Percentiles rank a stretch among this genome's conserved stretches.
Conservation (phyloP, 371 early-diverging fungal species). For the Mucor saturninus region DNA sequence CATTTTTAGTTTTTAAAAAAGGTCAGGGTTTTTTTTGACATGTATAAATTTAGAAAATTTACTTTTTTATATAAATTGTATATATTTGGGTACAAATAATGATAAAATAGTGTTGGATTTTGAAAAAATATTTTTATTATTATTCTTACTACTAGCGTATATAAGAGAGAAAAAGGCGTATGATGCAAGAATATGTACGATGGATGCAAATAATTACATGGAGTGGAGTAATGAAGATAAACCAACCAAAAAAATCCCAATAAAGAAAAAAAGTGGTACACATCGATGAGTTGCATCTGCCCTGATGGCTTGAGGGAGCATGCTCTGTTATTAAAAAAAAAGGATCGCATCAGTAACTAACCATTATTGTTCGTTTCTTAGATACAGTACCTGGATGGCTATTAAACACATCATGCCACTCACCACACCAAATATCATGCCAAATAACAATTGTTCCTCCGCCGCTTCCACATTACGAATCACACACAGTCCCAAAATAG, state of each 20-base stretch:
- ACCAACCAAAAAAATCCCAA: slow-evolving; percentile 56
- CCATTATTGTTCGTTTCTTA: slow-evolving; percentile 8
- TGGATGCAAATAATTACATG: slow-evolving; percentile 19
- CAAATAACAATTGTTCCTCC: slow-evolving; percentile 54
- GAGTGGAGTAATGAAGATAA: slow-evolving; percentile 41
- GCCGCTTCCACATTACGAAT: slow-evolving; percentile 43
- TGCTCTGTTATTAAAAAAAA: slow-evolving; percentile 31
- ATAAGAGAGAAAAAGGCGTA: neutral
- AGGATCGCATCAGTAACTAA: neutral
- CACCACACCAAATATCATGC: slow-evolving; percentile 58
- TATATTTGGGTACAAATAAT: slow-evolving; percentile 6
- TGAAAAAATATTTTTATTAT: too few relatives aligned
- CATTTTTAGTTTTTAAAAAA: neutral
- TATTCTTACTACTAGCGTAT: neutral
- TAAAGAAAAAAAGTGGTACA: slow-evolving; percentile 56
- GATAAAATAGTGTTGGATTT: neutral
- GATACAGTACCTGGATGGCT: slow-evolving; percentile 41
- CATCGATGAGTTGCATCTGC: slow-evolving; percentile 44
- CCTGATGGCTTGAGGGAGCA: slow-evolving; percentile 60
- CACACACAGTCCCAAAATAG: slow-evolving; percentile 57
- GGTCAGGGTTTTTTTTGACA: slow-evolving; percentile 4
- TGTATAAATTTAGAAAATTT: slow-evolving; percentile 9
- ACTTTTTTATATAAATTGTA: slow-evolving; percentile 12
- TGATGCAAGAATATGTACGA: slow-evolving; percentile 21
- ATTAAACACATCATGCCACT: slow-evolving; percentile 77